A percentile compares a stretch with the other conserved stretches of the same genome.
These are phyloP conservation scores for Harringtonia aguacate DNA, from an alignment of 2,329 filamentous ascomycete species.

Conservation along the genomic window DNA sequence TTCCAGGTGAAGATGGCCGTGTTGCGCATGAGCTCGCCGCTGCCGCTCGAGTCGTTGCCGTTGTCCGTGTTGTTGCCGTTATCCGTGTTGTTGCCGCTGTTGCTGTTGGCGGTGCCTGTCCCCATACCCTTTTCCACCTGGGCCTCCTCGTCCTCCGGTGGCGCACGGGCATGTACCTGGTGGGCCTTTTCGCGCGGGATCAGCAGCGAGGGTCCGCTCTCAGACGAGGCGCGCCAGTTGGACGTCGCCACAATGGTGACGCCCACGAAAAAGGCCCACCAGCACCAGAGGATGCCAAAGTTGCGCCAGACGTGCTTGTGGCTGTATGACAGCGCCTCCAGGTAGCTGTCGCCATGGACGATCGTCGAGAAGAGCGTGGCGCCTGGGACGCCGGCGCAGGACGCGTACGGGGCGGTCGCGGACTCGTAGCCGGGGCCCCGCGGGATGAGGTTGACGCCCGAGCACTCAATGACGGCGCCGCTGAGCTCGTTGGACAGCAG, in stretches of 20 bases:
- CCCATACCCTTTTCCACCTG: background rate
- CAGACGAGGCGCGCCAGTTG: constrained; percentile 4
- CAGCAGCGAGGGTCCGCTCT: constrained; percentile 7
- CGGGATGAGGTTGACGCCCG: constrained; percentile 37
- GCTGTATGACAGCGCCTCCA: constrained; percentile 36
- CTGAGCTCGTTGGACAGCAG: constrained; percentile 44
- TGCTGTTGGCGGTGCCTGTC: background rate
- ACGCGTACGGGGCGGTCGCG: constrained; percentile 23
- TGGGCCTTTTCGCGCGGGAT: constrained; percentile 10
- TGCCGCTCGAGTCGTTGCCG: background rate
- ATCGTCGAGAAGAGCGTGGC: constrained; percentile 32
- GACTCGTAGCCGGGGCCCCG: constrained; percentile 35
- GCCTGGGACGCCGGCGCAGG: constrained; percentile 48
- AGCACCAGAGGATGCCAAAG: constrained; percentile 68
- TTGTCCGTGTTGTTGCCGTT: background rate
- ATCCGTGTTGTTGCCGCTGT: background rate
- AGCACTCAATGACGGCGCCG: constrained; percentile 39
- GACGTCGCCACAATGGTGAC: constrained; percentile 38
- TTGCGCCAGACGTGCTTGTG: constrained; percentile 59
- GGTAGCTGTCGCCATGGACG: constrained; percentile 38
- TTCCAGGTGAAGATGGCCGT: constrained; percentile 66
- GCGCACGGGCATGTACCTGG: background rate
- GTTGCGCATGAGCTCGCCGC: constrained; percentile 41
- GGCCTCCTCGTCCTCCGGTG: background rate
- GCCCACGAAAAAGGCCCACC: constrained; percentile 61